Evolutionary conservation across 352 stramenopile genomes (phyloP).

Genomic region (Phytophthora idaei): DNA sequence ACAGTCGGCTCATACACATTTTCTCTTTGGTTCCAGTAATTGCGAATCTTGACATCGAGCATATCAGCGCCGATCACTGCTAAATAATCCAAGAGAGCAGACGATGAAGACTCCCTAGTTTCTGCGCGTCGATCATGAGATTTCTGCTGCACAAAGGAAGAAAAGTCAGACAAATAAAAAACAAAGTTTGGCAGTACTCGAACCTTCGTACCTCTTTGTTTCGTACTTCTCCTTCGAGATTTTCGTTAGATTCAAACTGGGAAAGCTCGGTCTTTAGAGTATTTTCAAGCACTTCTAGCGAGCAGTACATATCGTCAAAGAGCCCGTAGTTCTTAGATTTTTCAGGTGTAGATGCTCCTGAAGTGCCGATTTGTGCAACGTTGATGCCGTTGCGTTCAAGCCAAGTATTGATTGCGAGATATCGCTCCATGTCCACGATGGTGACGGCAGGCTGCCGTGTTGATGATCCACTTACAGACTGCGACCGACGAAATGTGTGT

Average conservation of each 20-base stretch:
- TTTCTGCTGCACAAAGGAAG: constrained; percentile 8
- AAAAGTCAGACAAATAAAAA: not conserved
- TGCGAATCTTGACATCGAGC: constrained; percentile 48
- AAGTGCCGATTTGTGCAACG: constrained; percentile 22
- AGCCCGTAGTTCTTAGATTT: constrained; percentile 23
- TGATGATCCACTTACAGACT: constrained; percentile 12
- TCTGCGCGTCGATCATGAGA: not conserved
- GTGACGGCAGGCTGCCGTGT: constrained; percentile 30
- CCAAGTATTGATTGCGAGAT: constrained; percentile 50
- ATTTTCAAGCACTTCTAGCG: constrained; percentile 48
- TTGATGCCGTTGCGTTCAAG: constrained; percentile 49
- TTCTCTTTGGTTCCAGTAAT: constrained; percentile 47
- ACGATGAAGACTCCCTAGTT: not conserved
- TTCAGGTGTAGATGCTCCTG: not conserved
- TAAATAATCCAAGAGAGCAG: constrained; percentile 52
- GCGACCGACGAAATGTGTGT: constrained; percentile 3
- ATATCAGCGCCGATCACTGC: constrained; percentile 53
- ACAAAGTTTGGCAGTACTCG: not conserved
- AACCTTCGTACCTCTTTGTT: constrained; percentile 18
- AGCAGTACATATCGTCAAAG: constrained; percentile 57
- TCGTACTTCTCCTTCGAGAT: not conserved
- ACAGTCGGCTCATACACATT: constrained; percentile 63
- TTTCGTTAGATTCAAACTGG: constrained; percentile 16
- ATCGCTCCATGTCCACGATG: constrained; percentile 50
- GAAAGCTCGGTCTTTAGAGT: constrained; percentile 44